Evolutionary conservation across 108 stramenopile species (phyloP).

Genomic region (Nitzschia palea): DNA sequence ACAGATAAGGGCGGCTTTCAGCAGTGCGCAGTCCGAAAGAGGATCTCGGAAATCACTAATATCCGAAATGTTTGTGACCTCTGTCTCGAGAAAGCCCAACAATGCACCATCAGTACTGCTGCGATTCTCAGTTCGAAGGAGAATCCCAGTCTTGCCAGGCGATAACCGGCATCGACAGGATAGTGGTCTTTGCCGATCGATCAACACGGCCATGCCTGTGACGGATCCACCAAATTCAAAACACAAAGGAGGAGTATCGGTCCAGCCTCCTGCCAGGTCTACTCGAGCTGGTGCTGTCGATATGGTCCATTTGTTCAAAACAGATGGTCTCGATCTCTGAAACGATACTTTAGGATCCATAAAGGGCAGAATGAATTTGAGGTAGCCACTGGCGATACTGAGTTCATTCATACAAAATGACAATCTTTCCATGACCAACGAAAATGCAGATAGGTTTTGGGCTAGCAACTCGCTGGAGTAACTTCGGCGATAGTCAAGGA

Average conservation of each 20-base stretch:
- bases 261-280: slow-evolving; percentile 88
- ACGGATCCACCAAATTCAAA: slow-evolving; percentile 80
- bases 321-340: neutral
- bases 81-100: slow-evolving; percentile 21
- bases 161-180: slow-evolving; percentile 61
- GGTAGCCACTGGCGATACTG: slow-evolving; percentile 35
- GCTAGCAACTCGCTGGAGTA: neutral
- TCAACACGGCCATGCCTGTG: slow-evolving; percentile 60
- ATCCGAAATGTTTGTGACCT: slow-evolving; percentile 34
- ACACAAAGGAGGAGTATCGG: slow-evolving; percentile 86
- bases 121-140: slow-evolving; percentile 56
- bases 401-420: slow-evolving; percentile 42
- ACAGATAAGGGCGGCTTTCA: slow-evolving; percentile 67
- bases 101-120: slow-evolving; percentile 34
- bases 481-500: slow-evolving; percentile 5
- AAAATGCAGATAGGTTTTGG: slow-evolving; percentile 1
- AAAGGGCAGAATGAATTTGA: neutral
- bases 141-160: slow-evolving; percentile 38
- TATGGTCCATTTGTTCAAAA: slow-evolving; percentile 34
- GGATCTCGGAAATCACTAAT: slow-evolving; percentile 58
- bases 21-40: slow-evolving; percentile 53
- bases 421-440: slow-evolving; percentile 38
- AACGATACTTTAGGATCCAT: neutral
- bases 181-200: slow-evolving; percentile 63
- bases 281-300: slow-evolving; percentile 75